These are phyloP conservation scores for Pseudogymnoascus sp. DNA, from an alignment of 2,329 filamentous ascomycete species.

Conservation along the genomic window DNA sequence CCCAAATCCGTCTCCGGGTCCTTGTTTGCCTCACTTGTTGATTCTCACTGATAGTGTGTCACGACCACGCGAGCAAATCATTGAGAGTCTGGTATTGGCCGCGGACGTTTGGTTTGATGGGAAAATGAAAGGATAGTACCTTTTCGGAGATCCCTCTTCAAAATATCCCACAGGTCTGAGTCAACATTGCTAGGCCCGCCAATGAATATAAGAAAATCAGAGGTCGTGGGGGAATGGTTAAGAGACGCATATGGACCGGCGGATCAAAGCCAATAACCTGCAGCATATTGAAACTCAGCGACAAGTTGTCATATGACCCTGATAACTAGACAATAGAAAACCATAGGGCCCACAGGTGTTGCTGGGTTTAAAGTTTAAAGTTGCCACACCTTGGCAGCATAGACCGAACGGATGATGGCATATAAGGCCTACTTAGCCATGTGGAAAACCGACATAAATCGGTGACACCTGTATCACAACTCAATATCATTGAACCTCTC, in stretches of 20 bases:
- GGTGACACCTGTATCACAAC: background rate
- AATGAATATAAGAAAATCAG: background rate
- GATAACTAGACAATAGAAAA: background rate
- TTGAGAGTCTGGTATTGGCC: background rate
- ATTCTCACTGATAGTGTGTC: background rate
- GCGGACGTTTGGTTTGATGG: background rate
- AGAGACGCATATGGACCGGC: background rate
- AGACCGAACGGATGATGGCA: background rate
- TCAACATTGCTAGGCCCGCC: background rate
- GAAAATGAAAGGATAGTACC: background rate
- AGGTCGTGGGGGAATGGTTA: background rate
- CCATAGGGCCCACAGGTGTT: background rate
- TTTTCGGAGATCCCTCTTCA: background rate
- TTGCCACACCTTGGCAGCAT: background rate
- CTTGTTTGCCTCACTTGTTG: background rate
- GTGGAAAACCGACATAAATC: background rate
- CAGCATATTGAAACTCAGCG: background rate
- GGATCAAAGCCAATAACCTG: background rate
- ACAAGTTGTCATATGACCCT: background rate
- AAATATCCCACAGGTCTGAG: background rate
- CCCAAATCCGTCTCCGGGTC: background rate
- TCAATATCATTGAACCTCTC: background rate
- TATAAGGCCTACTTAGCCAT: background rate
- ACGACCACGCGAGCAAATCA: background rate
- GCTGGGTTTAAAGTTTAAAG: background rate